Conservation (phyloP, 805 yeast genomes). For the Barnettozyma wickerhamii region DNA sequence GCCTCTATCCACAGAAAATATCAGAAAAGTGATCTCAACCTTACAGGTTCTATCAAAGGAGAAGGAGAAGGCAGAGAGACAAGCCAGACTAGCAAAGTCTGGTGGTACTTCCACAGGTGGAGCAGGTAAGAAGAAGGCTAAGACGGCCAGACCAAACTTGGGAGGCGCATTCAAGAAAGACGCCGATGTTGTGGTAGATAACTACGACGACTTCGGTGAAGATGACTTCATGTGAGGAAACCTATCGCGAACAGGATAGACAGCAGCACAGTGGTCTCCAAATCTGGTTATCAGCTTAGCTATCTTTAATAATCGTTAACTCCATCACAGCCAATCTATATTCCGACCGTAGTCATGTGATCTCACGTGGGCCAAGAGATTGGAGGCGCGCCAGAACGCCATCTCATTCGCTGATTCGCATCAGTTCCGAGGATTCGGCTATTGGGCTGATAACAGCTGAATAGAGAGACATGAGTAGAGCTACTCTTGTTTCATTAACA, state of each 20-base stretch:
- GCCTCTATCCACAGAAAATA: conserved; percentile 77
- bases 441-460: too few relatives aligned
- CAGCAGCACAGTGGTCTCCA: too few relatives aligned
- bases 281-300: too few relatives aligned
- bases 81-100: conserved; percentile 71
- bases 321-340: too few relatives aligned
- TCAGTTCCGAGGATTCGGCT: too few relatives aligned
- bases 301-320: too few relatives aligned
- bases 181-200: conserved; percentile 49
- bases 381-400: background rate
- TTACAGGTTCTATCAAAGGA: conserved; percentile 77
- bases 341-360: too few relatives aligned
- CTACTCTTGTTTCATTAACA: background rate
- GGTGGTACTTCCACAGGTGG: conserved; percentile 90
- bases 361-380: background rate
- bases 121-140: conserved; percentile 93
- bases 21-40: conserved; percentile 82
- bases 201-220: conserved; percentile 45
- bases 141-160: conserved; percentile 58
- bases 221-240: conserved; percentile 84
- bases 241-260: too few relatives aligned
- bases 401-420: conserved; percentile 1
- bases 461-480: too few relatives aligned
- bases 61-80: conserved; percentile 87
- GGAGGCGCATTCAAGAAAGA: conserved; percentile 64